phyloP scores from a whole-genome alignment of 208 protist species.

The Trypanosoma platydactyli region DNA sequence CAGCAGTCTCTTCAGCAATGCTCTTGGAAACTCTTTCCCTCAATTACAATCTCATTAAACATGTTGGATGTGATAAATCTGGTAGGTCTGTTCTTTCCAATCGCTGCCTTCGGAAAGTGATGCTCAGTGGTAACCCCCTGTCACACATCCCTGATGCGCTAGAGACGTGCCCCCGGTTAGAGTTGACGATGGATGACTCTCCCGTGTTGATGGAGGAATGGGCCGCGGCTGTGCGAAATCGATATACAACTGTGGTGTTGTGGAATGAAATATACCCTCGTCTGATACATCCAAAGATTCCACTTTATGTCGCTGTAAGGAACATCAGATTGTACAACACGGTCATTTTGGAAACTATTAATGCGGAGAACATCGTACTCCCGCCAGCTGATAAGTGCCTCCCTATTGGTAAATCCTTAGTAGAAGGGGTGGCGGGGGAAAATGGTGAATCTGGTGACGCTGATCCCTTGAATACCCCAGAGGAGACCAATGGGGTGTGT shows the following conservation, averaged over 20 bases:
- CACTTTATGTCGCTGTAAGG: slow-evolving; percentile 17
- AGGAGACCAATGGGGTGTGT: too few relatives aligned
- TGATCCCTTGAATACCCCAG: too few relatives aligned
- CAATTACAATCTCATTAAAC: slow-evolving; percentile 59
- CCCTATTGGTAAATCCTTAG: background rate
- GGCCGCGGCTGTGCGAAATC: slow-evolving; percentile 30
- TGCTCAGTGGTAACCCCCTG: slow-evolving; percentile 72
- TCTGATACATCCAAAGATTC: slow-evolving; percentile 2
- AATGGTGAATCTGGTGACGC: too few relatives aligned
- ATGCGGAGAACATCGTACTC: background rate
- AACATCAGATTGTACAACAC: slow-evolving; percentile 17
- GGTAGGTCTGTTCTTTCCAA: slow-evolving; percentile 58
- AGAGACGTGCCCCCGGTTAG: slow-evolving; percentile 46
- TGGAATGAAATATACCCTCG: slow-evolving; percentile 85
- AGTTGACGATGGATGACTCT: slow-evolving; percentile 75
- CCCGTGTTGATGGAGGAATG: slow-evolving; percentile 71
- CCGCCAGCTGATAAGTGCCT: background rate
- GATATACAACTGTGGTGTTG: slow-evolving; percentile 40
- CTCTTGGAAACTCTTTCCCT: slow-evolving; percentile 66
- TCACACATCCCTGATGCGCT: slow-evolving; percentile 47
- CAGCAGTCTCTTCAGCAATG: slow-evolving; percentile 27
- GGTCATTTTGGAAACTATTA: slow-evolving; percentile 12
- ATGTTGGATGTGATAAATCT: slow-evolving; percentile 33
- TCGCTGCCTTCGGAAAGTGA: slow-evolving; percentile 58
- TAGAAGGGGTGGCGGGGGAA: background rate